Percentiles rank a stretch among this genome's conserved stretches.
Conservation (phyloP, 352 stramenopile genomes). For the Paralagenidium karlingii region DNA sequence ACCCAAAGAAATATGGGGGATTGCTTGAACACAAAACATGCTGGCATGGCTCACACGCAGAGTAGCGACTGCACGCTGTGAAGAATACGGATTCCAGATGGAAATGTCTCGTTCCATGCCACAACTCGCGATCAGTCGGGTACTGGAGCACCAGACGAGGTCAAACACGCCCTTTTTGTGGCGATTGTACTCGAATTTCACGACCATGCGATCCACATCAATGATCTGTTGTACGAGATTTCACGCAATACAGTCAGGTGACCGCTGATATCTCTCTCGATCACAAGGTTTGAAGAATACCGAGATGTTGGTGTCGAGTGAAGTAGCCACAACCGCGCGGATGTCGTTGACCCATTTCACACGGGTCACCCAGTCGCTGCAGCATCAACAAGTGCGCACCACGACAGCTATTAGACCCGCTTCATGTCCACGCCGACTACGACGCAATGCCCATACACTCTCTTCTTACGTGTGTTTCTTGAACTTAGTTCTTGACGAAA, state of each 20-base stretch:
- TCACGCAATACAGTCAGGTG: not conserved
- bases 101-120: slow-evolving; percentile 79
- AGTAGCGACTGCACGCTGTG: slow-evolving; percentile 55
- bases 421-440: not conserved
- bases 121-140: slow-evolving; percentile 65
- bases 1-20: too few species aligned
- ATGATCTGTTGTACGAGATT: too few species aligned
- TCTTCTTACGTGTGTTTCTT: slow-evolving; percentile 67
- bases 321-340: slow-evolving; percentile 61
- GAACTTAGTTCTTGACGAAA: slow-evolving; percentile 55
- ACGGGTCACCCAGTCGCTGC: slow-evolving; percentile 68
- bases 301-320: slow-evolving; percentile 65
- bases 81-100: slow-evolving; percentile 86
- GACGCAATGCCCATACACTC: not conserved
- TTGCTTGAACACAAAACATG: not conserved
- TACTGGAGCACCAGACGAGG: slow-evolving; percentile 59
- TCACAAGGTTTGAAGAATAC: too few species aligned
- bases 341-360: slow-evolving; percentile 80
- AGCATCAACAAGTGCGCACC: too few species aligned
- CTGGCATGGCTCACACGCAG: slow-evolving; percentile 23
- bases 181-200: slow-evolving; percentile 75
- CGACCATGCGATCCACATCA: slow-evolving; percentile 59
- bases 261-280: not conserved
- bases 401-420: too few species aligned
- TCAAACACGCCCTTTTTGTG: slow-evolving; percentile 80